A percentile compares a stretch with the other conserved stretches of the same genome.
These are phyloP conservation scores for Leptoxyphium fumago DNA, from an alignment of 2,329 filamentous ascomycete genomes.

Conservation along the genomic window DNA sequence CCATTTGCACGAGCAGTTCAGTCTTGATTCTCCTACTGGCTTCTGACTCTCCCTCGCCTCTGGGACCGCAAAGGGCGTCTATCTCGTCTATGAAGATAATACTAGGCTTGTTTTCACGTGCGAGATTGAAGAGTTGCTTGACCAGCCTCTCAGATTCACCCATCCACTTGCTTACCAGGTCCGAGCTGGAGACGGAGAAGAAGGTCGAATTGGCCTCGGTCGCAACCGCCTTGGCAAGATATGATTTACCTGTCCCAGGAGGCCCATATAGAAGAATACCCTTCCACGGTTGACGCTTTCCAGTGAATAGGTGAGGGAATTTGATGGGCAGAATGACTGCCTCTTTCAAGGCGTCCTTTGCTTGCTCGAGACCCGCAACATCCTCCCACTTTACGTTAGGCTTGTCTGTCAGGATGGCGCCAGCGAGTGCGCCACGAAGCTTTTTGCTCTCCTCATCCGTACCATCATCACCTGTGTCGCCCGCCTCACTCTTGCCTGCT, in stretches of 20 bases:
- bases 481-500: conserved; percentile 44
- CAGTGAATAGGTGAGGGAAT: conserved; percentile 90
- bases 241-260: conserved; percentile 94
- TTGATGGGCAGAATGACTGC: conserved; percentile 96
- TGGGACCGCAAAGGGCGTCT: conserved; percentile 85
- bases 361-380: conserved; percentile 82
- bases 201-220: conserved; percentile 98
- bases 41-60: conserved; percentile 91
- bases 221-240: conserved; percentile 90
- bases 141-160: conserved; percentile 95
- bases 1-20: conserved; percentile 96
- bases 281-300: conserved; percentile 96
- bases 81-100: conserved; percentile 99
- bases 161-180: conserved; percentile 99
- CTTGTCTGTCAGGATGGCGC: conserved; percentile 86
- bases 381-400: conserved; percentile 98
- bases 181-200: conserved; percentile 94
- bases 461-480: conserved; percentile 49
- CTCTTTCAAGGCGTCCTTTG: conserved; percentile 95
- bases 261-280: conserved; percentile 93
- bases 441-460: conserved; percentile 89
- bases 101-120: conserved; percentile 90
- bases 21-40: conserved; percentile 97
- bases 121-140: conserved; percentile 94
- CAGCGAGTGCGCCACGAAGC: conserved; percentile 73